Evolutionary conservation across 352 stramenopile genomes (phyloP).

Genomic region (Pythium grandisporangium): DNA sequence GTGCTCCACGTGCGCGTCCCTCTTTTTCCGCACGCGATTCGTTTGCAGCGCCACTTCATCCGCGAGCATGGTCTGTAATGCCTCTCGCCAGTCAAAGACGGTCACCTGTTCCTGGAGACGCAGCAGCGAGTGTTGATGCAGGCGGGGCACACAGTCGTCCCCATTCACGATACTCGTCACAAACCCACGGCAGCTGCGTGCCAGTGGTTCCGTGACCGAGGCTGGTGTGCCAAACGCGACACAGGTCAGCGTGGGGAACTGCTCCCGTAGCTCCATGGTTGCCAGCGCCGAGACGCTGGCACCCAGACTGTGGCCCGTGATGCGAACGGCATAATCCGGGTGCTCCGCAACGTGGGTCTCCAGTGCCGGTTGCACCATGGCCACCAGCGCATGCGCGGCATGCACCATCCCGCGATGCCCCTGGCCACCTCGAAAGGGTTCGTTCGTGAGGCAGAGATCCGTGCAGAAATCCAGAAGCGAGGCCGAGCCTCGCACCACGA

Average conservation of each 20-base stretch:
- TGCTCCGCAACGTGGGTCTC: slow-evolving; percentile 23
- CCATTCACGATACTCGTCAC: slow-evolving; percentile 71
- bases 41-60: slow-evolving; percentile 60
- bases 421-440: slow-evolving; percentile 56
- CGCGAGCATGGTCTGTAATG: slow-evolving; percentile 39
- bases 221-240: slow-evolving; percentile 63
- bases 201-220: slow-evolving; percentile 57
- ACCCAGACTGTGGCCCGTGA: slow-evolving; percentile 68
- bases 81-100: slow-evolving; percentile 53
- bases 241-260: slow-evolving; percentile 44
- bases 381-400: slow-evolving; percentile 57
- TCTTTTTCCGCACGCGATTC: slow-evolving; percentile 25
- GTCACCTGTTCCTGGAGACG: slow-evolving; percentile 55
- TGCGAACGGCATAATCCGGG: slow-evolving; percentile 41
- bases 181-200: slow-evolving; percentile 32
- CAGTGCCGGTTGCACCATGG: slow-evolving; percentile 41
- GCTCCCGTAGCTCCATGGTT: slow-evolving; percentile 30
- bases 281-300: slow-evolving; percentile 58
- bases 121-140: slow-evolving; percentile 68
- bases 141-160: slow-evolving; percentile 73
- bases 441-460: slow-evolving; percentile 69
- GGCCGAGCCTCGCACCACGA: slow-evolving; percentile 56
- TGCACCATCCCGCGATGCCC: slow-evolving; percentile 80
- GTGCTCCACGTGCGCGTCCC: slow-evolving; percentile 35
- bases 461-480: slow-evolving; percentile 79